Evolutionary conservation across 2,329 filamentous ascomycete species (phyloP).

Genomic region (Coniella lustricola): DNA sequence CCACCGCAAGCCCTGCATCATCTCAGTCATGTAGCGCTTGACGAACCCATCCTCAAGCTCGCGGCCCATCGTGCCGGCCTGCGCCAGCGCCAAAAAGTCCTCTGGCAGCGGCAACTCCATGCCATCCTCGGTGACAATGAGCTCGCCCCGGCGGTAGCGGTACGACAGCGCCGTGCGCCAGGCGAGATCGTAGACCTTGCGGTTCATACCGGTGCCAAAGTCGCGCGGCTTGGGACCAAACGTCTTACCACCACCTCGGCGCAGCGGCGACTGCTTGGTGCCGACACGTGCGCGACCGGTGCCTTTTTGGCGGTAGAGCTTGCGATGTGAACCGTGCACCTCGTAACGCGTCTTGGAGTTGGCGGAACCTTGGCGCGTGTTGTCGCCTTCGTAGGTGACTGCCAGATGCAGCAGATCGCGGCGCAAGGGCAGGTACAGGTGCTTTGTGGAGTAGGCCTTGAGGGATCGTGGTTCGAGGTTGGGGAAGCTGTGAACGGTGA

Average conservation of each 20-base stretch:
- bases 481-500: conserved; percentile 88
- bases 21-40: conserved; percentile 54
- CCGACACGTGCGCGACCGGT: conserved; percentile 73
- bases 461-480: conserved; percentile 76
- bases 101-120: conserved; percentile 57
- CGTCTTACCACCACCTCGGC: conserved; percentile 77
- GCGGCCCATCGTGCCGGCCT: conserved; percentile 26
- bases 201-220: conserved; percentile 75
- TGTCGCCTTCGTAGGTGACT: conserved; percentile 87
- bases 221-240: conserved; percentile 90
- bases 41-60: conserved; percentile 41
- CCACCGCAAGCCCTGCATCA: conserved; percentile 66
- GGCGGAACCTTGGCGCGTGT: conserved; percentile 79
- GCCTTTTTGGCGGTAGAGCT: conserved; percentile 84
- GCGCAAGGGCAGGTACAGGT: conserved; percentile 80
- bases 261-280: conserved; percentile 71
- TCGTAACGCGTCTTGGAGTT: conserved; percentile 75
- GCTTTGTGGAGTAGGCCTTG: conserved; percentile 70
- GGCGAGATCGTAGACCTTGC: conserved; percentile 90
- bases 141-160: conserved; percentile 78
- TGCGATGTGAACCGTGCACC: conserved; percentile 74
- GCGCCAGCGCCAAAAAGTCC: conserved; percentile 38
- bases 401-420: conserved; percentile 90
- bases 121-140: conserved; percentile 75
- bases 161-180: conserved; percentile 93